Evolutionary conservation across 805 yeast genomes (phyloP).

Genomic region (Candida khao-thaluensis): DNA sequence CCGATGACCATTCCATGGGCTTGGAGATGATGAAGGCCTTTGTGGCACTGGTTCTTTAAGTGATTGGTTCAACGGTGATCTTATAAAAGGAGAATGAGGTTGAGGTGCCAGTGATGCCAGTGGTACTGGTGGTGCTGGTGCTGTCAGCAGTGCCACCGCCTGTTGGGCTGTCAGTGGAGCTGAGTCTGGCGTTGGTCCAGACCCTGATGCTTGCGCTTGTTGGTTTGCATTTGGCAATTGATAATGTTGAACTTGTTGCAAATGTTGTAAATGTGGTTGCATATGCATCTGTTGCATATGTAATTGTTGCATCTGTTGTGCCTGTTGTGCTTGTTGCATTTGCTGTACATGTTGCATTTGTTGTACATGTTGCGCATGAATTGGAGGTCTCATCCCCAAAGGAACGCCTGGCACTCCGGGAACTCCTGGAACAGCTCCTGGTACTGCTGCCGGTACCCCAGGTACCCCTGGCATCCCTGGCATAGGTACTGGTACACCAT

Average conservation of each 20-base stretch:
- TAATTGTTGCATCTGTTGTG: too few species aligned
- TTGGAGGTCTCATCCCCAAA: not conserved
- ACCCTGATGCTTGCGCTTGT: too few species aligned
- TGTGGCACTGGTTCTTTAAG: slow-evolving; percentile 9
- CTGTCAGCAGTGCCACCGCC: not conserved
- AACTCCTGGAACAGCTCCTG: too few species aligned
- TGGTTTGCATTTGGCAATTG: slow-evolving; percentile 4
- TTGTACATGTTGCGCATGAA: slow-evolving; percentile 1
- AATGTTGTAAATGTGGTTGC: slow-evolving; percentile 8
- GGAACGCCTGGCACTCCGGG: too few species aligned
- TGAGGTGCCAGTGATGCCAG: slow-evolving; percentile 3
- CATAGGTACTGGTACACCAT: too few species aligned
- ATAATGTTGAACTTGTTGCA: slow-evolving; percentile 8
- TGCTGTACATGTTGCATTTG: slow-evolving; percentile 3
- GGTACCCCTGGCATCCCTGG: too few species aligned
- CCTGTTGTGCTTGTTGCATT: slow-evolving; percentile 6
- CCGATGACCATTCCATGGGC: slow-evolving; percentile 1
- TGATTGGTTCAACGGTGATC: slow-evolving; percentile 2
- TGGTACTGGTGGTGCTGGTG: slow-evolving; percentile 2
- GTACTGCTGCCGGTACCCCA: not conserved
- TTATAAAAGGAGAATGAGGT: slow-evolving; percentile 1
- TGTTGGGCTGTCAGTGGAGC: not conserved
- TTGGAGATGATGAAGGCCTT: slow-evolving; percentile 1
- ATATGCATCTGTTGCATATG: too few species aligned
- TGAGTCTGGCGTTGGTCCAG: too few species aligned